Evolutionary conservation across 2,329 filamentous ascomycete genomes (phyloP).

Genomic region (Sporothrix globosa): DNA sequence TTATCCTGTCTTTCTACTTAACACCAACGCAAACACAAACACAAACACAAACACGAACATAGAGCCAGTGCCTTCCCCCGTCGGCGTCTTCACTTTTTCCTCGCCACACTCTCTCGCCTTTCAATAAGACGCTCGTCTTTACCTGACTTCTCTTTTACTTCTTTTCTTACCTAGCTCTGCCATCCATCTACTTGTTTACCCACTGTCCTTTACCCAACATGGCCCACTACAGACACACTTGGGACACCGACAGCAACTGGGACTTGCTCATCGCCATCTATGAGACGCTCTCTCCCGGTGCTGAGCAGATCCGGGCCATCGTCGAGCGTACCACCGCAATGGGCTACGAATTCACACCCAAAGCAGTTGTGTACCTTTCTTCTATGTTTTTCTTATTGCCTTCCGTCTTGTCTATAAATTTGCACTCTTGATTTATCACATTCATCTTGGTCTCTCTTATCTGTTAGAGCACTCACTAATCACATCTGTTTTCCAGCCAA

Average conservation of each 20-base stretch:
- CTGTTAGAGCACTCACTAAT: neutral
- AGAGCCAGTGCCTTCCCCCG: neutral
- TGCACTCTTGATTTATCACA: neutral
- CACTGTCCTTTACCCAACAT: slow-evolving; percentile 1
- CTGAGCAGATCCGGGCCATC: slow-evolving; percentile 38
- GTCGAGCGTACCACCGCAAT: slow-evolving; percentile 37
- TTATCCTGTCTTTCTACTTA: neutral
- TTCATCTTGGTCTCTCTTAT: neutral
- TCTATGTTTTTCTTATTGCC: neutral
- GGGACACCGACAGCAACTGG: slow-evolving; percentile 40
- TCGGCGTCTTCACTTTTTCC: neutral
- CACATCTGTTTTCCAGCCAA: slow-evolving; percentile 39
- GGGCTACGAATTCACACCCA: slow-evolving; percentile 40
- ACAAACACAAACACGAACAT: too few species aligned
- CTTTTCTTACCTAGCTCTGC: neutral
- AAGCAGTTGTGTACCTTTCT: slow-evolving; percentile 41
- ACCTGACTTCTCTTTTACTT: neutral
- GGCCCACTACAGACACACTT: slow-evolving; percentile 33
- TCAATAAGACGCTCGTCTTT: neutral
- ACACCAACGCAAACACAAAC: neutral
- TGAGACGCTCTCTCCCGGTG: slow-evolving; percentile 37
- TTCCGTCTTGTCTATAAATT: neutral
- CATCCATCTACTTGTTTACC: too few species aligned
- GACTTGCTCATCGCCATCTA: slow-evolving; percentile 41
- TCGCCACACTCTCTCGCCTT: neutral